Evolutionary conservation across 371 early-diverging fungal genomes (phyloP), one percentile per base, ranked within the genome.

Genomic region (Umbelopsis sp.): DNA sequence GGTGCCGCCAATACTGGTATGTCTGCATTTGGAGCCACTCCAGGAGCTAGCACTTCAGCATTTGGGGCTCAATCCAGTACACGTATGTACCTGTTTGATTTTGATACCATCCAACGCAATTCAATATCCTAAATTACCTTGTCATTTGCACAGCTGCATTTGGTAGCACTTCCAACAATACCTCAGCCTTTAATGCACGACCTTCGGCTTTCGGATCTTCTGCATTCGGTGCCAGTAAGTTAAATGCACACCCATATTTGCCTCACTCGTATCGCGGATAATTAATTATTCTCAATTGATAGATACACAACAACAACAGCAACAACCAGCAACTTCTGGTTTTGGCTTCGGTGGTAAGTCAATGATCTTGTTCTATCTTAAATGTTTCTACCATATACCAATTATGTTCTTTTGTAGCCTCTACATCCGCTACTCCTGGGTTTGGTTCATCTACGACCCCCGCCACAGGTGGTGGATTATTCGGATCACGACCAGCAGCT

Each of bases 361-460:
- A 29, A 29, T 41, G 63, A 46, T 50, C 9, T 37, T 52, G 24
- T 46, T 44, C 16, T 25, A 50, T 16, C 45, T 12, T 37, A 29
- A 24, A 0, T 14, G 41, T 25, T 11, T 51, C 18, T 20, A 69
- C 63, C 45, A 32, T 20, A 44, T 32, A 22, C 41, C 65, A 18
- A 57, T 35, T 29, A 35, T 2, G 1, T 35, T 38, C 6, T 1
- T 45, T 64, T 67, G 25, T 72, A 57, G 62, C 75, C 62, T 52
- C 83, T 20, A 74, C 76, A 41, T 65, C 78, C 35, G 79, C 80
- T 5, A 65, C 80, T 3, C 76, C 84, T 66, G 79, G 81, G 4
- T 87, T 89, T 76, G 87, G 87, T 66, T 67, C 75, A 38, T 51
- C 78, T 8, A 24, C 63, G n/a, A 44, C 80, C n/a, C 50, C 79